These are phyloP conservation scores for Suhomyces guaymorum DNA, from an alignment of 1,139 yeast genomes.

Conservation along the genomic window DNA sequence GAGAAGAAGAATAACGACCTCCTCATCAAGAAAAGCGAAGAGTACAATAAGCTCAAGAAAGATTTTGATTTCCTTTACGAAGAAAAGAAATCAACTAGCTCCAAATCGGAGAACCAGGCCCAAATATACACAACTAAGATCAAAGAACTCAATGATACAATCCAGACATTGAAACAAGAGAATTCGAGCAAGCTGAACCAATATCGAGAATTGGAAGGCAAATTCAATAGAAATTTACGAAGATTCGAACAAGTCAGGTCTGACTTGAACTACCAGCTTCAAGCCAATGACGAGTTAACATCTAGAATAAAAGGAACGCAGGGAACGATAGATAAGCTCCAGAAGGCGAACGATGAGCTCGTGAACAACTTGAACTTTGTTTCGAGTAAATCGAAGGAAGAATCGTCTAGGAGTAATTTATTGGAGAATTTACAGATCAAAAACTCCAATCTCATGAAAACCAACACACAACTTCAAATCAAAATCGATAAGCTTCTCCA, in stretches of 20 bases:
- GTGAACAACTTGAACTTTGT: slow-evolving; percentile 39
- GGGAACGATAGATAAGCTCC: slow-evolving; percentile 23
- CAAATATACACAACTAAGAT: slow-evolving; percentile 43
- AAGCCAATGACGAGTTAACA: slow-evolving; percentile 32
- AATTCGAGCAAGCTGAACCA: slow-evolving; percentile 17
- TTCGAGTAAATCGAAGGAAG: slow-evolving; percentile 10
- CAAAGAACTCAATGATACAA: slow-evolving; percentile 36
- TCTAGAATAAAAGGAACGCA: slow-evolving; percentile 26
- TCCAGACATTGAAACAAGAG: slow-evolving; percentile 21
- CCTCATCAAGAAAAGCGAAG: slow-evolving; percentile 34
- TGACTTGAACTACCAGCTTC: slow-evolving; percentile 28
- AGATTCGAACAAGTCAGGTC: slow-evolving; percentile 34
- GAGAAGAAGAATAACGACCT: slow-evolving; percentile 31
- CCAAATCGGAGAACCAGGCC: slow-evolving; percentile 48
- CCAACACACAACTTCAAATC: slow-evolving; percentile 35
- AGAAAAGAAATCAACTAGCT: slow-evolving; percentile 57
- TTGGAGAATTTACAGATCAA: slow-evolving; percentile 31
- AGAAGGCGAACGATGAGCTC: slow-evolving; percentile 47
- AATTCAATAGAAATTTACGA: slow-evolving; percentile 24
- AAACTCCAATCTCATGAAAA: slow-evolving; percentile 32
- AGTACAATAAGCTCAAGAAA: slow-evolving; percentile 41
- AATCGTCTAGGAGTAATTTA: slow-evolving; percentile 13
- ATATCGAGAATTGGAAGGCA: slow-evolving; percentile 25
- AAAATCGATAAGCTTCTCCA: slow-evolving; percentile 33
- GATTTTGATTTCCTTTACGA: slow-evolving; percentile 59